Base-by-base conservation (phyloP, 306 rosid species). In the Quercus variabilis region DNA sequence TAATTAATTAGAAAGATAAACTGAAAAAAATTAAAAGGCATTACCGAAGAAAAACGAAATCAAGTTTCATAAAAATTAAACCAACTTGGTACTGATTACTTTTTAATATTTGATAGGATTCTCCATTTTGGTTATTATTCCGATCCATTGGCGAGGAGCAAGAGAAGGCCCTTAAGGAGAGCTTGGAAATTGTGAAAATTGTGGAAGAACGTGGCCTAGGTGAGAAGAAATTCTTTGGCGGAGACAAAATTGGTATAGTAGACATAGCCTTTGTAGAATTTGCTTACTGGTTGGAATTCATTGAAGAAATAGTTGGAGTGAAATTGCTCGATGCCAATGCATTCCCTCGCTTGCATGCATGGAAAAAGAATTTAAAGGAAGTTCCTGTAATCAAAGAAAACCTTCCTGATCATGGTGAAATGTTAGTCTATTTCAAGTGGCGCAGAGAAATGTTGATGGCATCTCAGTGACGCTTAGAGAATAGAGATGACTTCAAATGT, bases 231-330 rank as follows among this genome's bases (percentile, higher is more conserved):
- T 59, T 59, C 62, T 83, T 78, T 3, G 86, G 83, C 7, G 83
- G 86, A 30, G 80, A 83, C 54, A 59, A 38, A 13, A 74, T 83
- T n/a, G 81, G 81, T 14, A 83, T 83, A 14, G 57, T 79, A 71
- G 86, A 83, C 80, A 62, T 71, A 7, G 75, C 83, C 10, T 38
- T 78, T 9, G 86, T 80, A 23, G 2, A 33, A 30, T 13, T 78
- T 20, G 74, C 62, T 30, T 49, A 51, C n/a, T 83, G 78, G 83
- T 19, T 83, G 18, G 78, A 70, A 79, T 55, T 63, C 35, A 3
- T 28, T 17, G 78, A 75, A 71, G 83, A 83, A 5, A 25, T 58
- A 20, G 6, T 38, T 2, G 79, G 55, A 20, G 43, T 79, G 38
- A 60, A 75, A 77, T 5, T 79, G 21, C 10, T 83, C 41, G 83